Conservation (phyloP, 257 asterid genomes). For the Nicotiana attenuata region DNA sequence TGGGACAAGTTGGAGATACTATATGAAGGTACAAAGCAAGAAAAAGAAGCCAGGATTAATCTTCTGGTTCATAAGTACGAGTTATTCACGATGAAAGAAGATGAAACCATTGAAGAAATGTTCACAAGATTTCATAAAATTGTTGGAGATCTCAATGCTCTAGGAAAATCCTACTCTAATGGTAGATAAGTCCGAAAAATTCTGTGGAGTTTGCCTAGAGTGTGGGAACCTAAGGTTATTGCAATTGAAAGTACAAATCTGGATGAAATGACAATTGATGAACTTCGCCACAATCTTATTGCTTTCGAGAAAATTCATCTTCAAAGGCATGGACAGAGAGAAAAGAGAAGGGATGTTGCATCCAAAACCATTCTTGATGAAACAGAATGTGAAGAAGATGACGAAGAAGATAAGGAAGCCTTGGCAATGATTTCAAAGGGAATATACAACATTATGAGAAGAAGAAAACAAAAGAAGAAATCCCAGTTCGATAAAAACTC, state of each 20-base stretch:
- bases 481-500: background rate
- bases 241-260: background rate
- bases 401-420: background rate
- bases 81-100: background rate
- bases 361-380: background rate
- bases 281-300: background rate
- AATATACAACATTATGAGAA: background rate
- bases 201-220: background rate
- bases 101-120: background rate
- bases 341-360: background rate
- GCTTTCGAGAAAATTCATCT: background rate
- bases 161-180: background rate
- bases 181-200: background rate
- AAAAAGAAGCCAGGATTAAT: background rate
- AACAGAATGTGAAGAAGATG: background rate
- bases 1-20: background rate
- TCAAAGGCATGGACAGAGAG: background rate
- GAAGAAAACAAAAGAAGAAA: background rate
- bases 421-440: background rate
- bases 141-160: background rate
- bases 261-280: background rate
- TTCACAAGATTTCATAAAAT: background rate
- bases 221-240: background rate
- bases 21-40: background rate
- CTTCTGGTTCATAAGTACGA: background rate